phyloP scores from a whole-genome alignment of 1,139 yeast species.

The Meyerozyma carpophila region DNA sequence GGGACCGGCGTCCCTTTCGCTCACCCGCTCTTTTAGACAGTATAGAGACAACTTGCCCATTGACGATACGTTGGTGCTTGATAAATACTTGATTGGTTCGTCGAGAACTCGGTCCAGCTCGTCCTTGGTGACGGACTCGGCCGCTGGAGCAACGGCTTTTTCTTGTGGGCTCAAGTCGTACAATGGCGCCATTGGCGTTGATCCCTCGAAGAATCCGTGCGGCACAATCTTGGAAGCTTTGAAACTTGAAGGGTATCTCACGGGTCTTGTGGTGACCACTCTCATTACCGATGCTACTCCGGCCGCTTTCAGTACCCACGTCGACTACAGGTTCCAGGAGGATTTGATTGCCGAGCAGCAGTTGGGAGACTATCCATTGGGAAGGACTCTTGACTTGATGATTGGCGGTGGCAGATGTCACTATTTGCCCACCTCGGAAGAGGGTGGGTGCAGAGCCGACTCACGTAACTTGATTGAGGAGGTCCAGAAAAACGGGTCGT shows the following conservation, averaged over 20 bases:
- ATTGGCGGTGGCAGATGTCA: conserved; percentile 26
- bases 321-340: conserved; percentile 20
- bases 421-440: conserved; percentile 14
- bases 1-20: conserved; percentile 25
- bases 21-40: conserved; percentile 21
- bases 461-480: conserved; percentile 19
- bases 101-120: conserved; percentile 19
- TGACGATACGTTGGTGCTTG: conserved; percentile 17
- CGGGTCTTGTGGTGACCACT: conserved; percentile 25
- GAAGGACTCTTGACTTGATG: conserved; percentile 22
- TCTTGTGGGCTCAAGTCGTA: conserved; percentile 22
- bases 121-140: conserved; percentile 23
- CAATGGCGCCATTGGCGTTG: conserved; percentile 24
- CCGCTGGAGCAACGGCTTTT: conserved; percentile 26
- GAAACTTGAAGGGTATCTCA: conserved; percentile 20
- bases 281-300: conserved; percentile 22
- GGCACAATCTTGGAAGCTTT: conserved; percentile 24
- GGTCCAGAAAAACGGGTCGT: conserved; percentile 13
- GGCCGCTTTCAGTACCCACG: conserved; percentile 22
- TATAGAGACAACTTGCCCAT: conserved; percentile 15
- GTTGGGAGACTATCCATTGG: conserved; percentile 21
- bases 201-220: conserved; percentile 17
- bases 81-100: conserved; percentile 18
- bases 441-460: conserved; percentile 20
- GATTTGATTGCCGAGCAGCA: conserved; percentile 25